Evolutionary conservation across 1,139 yeast species (phyloP), one percentile per base, ranked within the genome.

Genomic region (Taiozyma sp.): DNA sequence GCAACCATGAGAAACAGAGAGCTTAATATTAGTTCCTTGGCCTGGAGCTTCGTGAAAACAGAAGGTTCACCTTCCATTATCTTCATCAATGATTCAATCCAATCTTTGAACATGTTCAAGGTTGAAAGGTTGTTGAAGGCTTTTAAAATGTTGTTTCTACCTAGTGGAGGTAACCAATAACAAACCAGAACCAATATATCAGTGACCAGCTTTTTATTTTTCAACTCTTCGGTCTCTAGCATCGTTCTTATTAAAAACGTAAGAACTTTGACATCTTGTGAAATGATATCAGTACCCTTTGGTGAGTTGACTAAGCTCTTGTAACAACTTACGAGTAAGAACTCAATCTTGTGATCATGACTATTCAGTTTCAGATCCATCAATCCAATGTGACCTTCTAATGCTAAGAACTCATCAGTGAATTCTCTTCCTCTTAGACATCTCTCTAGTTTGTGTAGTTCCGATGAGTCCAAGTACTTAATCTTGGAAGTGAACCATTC

Each of bases 41-140:
- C 70, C 50, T 79, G 75, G 51, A 76, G 76, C 57, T 84, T 92
- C 89, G 60, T 81, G 68, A 12, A 92, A 76, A 51, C 88, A 84
- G 71, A 79, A 70, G 60, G 77, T 8, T 96, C 96, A 57, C 93
- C 95, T 52, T 81, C 84, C 38, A 88, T 65, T 0, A 89, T 76
- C 47, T 76, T 72, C 46, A 77, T 81, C 9, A 87, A 83, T 14
- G 80, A 67, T 55, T 75, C 71, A 48, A 89, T 66, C 96, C 96
- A 90, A 1, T 84, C 74, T 54, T 84, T 89, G 61, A 87, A 87
- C 46, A 62, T 44, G 14, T 52, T 54, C 6, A 53, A 36, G n/a
- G 74, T 73, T 27, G 85, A 75, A 34, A 81, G 72, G 42, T 80
- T 70, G 59, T 83, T 88, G 57, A 88, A 72, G 0, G 90, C 83